Base-by-base conservation (phyloP, 1,284 basidiomycete species). In the Rhodotorula sp. region DNA sequence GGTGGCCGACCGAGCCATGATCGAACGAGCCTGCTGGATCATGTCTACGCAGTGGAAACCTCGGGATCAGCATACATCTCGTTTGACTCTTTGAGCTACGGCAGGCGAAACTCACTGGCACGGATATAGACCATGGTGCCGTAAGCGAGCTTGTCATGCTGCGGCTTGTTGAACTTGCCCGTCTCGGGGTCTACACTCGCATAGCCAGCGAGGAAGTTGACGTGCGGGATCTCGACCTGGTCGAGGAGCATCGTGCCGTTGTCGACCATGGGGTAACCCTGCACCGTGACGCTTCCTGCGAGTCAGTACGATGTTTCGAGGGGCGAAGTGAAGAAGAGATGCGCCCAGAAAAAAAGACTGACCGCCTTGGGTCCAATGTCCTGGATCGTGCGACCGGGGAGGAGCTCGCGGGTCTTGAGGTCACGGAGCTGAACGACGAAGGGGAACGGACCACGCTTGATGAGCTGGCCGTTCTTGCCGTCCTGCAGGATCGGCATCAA, bases 191-290 rank as follows among this genome's bases (percentile, higher is more conserved):
- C 78, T 60, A 82, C 79, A 63, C 77, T 76, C 54, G 80, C 77
- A 72, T 77, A 80, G 37, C 77, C 76, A n/a, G 80, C 76, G 54
- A 82, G 77, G 62, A 80, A 77, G 76, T 81, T 80, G 68, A 80
- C 75, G 68, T 81, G 81, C n/a, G 81, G 81, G 24, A 81, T 76
- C 42, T 87, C 85, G 70, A 91, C 86, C 67, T 85, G 86, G 76
- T 89, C 80, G 76, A 92, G 90, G 20, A 85, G 83, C 26, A 51
- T 61, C 8, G 61, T 55, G 22, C 62, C 62, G 62, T 64, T 64
- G 62, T 64, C 62, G 24, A 55, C 55, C 69, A 77, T 77, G 61
- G 79, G 73, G 76, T 80, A 79, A 24, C 79, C 79, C n/a, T 54
- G 51, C 46, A 17, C 10, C 10, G 51, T 17, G 51, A 29, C n/a